phyloP scores from a whole-genome alignment of 805 yeast genomes.

The Phaffomyces opuntiae region DNA sequence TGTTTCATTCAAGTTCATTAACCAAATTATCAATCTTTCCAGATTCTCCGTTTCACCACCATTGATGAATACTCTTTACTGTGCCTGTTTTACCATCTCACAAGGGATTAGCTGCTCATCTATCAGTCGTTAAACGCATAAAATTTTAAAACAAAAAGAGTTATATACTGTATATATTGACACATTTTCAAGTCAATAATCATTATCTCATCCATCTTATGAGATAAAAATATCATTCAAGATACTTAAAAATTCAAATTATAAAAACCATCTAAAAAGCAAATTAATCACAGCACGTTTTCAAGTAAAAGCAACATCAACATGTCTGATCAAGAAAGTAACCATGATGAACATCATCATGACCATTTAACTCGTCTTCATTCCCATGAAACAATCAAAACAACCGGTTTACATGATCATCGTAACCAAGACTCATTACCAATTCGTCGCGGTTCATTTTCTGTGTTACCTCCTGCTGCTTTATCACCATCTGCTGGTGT shows the following conservation, averaged over 20 bases:
- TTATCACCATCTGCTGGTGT: conserved; percentile 4
- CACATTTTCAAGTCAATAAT: conserved; percentile 1
- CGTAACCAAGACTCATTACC: conserved; percentile 38
- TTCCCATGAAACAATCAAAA: conserved; percentile 30
- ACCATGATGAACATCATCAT: conserved; percentile 4
- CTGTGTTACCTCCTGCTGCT: conserved; percentile 20
- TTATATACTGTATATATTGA: too few species aligned
- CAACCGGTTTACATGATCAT: conserved; percentile 40
- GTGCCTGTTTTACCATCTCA: conserved; percentile 1
- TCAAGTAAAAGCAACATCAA: not conserved
- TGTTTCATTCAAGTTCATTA: not conserved
- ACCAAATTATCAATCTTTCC: not conserved
- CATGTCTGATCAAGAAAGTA: conserved; percentile 25
- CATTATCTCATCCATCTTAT: not conserved
- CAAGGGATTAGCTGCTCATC: conserved; percentile 3
- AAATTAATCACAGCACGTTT: too few species aligned
- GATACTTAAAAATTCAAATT: too few species aligned
- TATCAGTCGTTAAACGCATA: not conserved
- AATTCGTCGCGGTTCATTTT: conserved; percentile 24
- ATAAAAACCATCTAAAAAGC: too few species aligned
- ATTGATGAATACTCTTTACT: conserved; percentile 2
- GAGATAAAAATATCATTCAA: too few species aligned
- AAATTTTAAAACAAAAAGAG: too few species aligned
- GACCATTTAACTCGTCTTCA: conserved; percentile 12
- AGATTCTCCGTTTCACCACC: not conserved